Evolutionary conservation across 164 flowering plant species (phyloP).

Genomic region (Vitis vinifera): ASM3070453v1 NC_081813.1:619501-620000

Average conservation of each 20-base stretch:
- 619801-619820: constrained; percentile 2
- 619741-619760: constrained; percentile 72
- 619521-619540: too few relatives aligned
- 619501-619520: too few relatives aligned
- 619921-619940: too few relatives aligned
- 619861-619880: too few relatives aligned
- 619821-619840: too few relatives aligned
- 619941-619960: too few relatives aligned
- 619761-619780: constrained; percentile 54
- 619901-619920: background rate
- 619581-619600: background rate
- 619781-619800: constrained; percentile 62
- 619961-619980: too few relatives aligned
- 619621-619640: constrained; percentile 1
- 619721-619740: constrained; percentile 82
- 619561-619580: background rate
- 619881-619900: background rate
- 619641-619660: constrained; percentile 89
- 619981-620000: too few relatives aligned
- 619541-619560: too few relatives aligned
- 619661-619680: constrained; percentile 77
- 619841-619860: too few relatives aligned
- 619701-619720: constrained; percentile 82
- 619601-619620: background rate
- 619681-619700: constrained; percentile 78